Conservation (phyloP, 2,329 filamentous ascomycete genomes). For the Claviceps sorghi region DNA sequence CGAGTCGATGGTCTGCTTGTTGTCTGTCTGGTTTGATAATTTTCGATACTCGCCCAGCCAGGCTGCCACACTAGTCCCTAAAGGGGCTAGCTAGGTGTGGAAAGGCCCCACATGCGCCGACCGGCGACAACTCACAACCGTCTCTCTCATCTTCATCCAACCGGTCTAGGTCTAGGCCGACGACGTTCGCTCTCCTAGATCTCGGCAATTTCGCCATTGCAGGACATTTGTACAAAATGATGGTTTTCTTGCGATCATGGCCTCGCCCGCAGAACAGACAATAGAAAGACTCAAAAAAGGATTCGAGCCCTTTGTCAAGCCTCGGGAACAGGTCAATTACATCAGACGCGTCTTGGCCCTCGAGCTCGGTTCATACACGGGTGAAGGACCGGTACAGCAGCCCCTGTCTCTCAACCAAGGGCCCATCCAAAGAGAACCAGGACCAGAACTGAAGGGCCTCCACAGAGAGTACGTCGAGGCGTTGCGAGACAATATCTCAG, state of each 20-base stretch:
- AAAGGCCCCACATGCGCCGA: background rate
- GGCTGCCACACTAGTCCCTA: conserved; percentile 6
- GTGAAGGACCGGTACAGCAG: conserved; percentile 25
- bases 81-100: background rate
- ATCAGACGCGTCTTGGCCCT: conserved; percentile 41
- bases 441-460: conserved; percentile 28
- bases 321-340: conserved; percentile 41
- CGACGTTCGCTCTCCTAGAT: background rate
- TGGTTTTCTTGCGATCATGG: conserved; percentile 11
- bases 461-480: conserved; percentile 42
- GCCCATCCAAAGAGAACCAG: conserved; percentile 19
- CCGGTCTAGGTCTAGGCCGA: background rate
- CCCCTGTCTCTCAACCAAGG: conserved; percentile 35
- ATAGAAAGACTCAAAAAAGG: conserved; percentile 24
- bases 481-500: conserved; percentile 35
- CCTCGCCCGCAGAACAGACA: conserved; percentile 16
- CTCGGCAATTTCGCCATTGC: background rate
- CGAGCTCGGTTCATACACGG: conserved; percentile 34
- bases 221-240: background rate
- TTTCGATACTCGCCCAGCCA: conserved; percentile 19
- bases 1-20: background rate
- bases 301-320: conserved; percentile 39
- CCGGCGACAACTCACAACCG: background rate
- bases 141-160: background rate
- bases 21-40: conserved; percentile 14